phyloP scores from a whole-genome alignment of 2,329 filamentous ascomycete genomes.

The Graphiopsis chlorocephala region DNA sequence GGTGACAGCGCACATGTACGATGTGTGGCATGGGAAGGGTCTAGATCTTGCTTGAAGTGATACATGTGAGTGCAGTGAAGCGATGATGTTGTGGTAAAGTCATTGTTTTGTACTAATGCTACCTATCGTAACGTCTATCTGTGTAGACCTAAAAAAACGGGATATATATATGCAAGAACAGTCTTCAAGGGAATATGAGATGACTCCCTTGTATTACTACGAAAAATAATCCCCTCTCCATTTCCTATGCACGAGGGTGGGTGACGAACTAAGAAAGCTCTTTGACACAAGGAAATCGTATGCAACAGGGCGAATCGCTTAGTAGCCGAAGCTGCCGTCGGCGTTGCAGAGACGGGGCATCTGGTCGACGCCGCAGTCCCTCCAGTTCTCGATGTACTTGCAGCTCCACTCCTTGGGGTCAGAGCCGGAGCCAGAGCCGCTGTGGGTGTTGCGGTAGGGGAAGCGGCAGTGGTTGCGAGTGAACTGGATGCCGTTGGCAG shows the following conservation, averaged over 20 bases:
- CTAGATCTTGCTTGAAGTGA: not conserved
- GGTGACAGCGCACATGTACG: not conserved
- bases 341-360: constrained; percentile 17
- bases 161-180: not conserved
- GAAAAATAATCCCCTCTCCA: not conserved
- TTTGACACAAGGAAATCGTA: not conserved
- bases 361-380: constrained; percentile 24
- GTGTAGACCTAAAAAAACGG: not conserved
- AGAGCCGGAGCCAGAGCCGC: constrained; percentile 35
- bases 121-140: not conserved
- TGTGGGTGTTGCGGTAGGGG: constrained; percentile 36
- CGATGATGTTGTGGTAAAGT: not conserved
- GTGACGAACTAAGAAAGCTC: not conserved
- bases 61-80: not conserved
- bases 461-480: constrained; percentile 47
- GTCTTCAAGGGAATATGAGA: not conserved
- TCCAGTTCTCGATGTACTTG: constrained; percentile 30
- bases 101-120: not conserved
- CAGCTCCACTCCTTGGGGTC: constrained; percentile 39
- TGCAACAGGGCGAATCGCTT: not conserved
- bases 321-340: constrained; percentile 16
- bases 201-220: not conserved
- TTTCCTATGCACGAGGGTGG: not conserved
- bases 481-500: constrained; percentile 41
- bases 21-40: not conserved